Evolutionary conservation across 1,284 basidiomycete genomes (phyloP).

Genomic region (Flammula alnicola): DNA sequence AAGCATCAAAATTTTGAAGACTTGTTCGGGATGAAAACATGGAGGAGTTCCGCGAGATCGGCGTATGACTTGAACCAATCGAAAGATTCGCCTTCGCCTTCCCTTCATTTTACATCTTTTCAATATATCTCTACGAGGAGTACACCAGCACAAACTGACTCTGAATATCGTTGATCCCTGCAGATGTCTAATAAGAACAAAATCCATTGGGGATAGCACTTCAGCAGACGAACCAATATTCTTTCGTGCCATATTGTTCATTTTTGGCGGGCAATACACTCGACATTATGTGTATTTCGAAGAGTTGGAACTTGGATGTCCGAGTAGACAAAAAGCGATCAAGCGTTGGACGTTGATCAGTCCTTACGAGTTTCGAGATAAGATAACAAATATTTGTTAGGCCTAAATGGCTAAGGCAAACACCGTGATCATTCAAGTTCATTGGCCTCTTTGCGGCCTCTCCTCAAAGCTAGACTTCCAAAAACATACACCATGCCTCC

Average conservation of each 20-base stretch:
- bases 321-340: too few species aligned
- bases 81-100: conserved; percentile 67
- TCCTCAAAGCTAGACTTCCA: neutral
- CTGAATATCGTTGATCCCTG: conserved; percentile 74
- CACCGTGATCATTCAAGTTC: neutral
- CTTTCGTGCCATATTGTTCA: conserved; percentile 74
- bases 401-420: conserved; percentile 1
- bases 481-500: conserved; percentile 59
- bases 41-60: conserved; percentile 65
- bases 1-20: conserved; percentile 78
- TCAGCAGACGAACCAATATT: conserved; percentile 65
- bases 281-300: conserved; percentile 16
- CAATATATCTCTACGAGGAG: neutral
- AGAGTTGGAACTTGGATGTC: neutral
- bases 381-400: conserved; percentile 5
- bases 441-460: neutral
- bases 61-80: conserved; percentile 88
- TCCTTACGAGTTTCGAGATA: too few species aligned
- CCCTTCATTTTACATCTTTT: conserved; percentile 44
- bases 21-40: conserved; percentile 68
- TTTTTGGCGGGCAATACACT: conserved; percentile 65
- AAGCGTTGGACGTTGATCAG: too few species aligned
- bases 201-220: neutral
- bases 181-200: conserved; percentile 1
- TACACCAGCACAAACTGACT: conserved; percentile 45